phyloP scores from a whole-genome alignment of 257 asterid species.

The Avicennia marina region DNA sequence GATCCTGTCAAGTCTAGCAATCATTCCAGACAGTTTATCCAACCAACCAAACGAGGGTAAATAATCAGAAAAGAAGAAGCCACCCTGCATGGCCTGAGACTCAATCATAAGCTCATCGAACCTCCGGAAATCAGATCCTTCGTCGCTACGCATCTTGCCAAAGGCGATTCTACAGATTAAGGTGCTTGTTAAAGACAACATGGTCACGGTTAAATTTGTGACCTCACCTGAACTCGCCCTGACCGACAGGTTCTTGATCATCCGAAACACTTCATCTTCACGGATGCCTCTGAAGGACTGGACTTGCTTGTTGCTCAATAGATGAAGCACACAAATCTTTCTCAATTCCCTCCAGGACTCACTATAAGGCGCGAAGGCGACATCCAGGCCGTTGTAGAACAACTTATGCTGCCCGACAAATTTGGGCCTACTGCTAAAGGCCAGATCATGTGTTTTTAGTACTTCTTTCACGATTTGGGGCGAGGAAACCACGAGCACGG shows the following conservation, averaged over 20 bases:
- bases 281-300: conserved; percentile 17
- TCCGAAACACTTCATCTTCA: conserved; percentile 8
- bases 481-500: conserved; percentile 28
- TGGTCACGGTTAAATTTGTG: conserved; percentile 3
- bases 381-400: conserved; percentile 9
- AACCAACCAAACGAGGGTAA: not conserved
- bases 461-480: conserved; percentile 25
- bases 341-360: conserved; percentile 17
- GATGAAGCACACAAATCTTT: conserved; percentile 10
- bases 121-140: not conserved
- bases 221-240: not conserved
- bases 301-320: conserved; percentile 4
- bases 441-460: conserved; percentile 22
- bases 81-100: not conserved
- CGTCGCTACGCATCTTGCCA: not conserved
- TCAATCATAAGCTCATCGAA: not conserved
- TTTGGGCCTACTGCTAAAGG: conserved; percentile 12
- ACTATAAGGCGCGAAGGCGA: conserved; percentile 8
- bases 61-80: not conserved
- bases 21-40: conserved; percentile 16
- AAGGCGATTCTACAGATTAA: not conserved
- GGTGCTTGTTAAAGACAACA: not conserved
- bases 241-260: conserved; percentile 1
- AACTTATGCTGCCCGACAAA: conserved; percentile 10
- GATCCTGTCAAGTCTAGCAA: not conserved